Evolutionary conservation across 306 rosid species (phyloP), one percentile per base, ranked within the genome.

Genomic region (Quercus cerris): DNA sequence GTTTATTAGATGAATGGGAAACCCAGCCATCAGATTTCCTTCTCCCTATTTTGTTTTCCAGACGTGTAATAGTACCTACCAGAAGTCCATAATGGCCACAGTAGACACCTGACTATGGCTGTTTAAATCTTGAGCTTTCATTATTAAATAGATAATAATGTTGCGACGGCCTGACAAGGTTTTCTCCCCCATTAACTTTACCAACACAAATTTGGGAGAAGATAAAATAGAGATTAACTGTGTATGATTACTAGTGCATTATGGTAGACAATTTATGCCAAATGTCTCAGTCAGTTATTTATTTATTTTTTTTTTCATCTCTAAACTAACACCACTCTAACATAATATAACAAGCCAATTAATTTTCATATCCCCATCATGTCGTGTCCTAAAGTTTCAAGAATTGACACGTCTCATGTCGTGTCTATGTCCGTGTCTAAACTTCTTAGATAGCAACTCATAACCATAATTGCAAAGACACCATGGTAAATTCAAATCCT

Each of bases 41-140:
- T 75, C 83, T 62, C 41, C 12, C 17, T 77, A 58, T 77, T 80
- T 83, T 1, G 67, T 84, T 63, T 86, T 46, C 90, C 81, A 84
- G 85, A 80, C 81, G 79, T 77, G 88, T 78, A 85, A 86, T 78
- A 44, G 70, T 77, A 44, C 44, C 78, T 80, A 74, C 83, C 74
- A 46, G 63, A 70, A 1, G 5, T 31, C 33, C 33, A 31, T 31
- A 31, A 31, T 44, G 52, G 0, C 44, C 10, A 33, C 0, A 30
- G 75, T 35, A 68, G 82, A 57, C 41, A 73, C 86, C 73, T 77
- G 82, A 74, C 78, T 68, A 88, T 62, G 77, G 79, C 83, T 81
- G 85, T 80, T 19, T 71, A 14, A 76, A 59, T 17, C 49, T 4
- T 4, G 8, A 23, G 10, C 9, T 64, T 64, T 23, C 46, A 30